Base-by-base conservation (phyloP, 129 eudicot genomes). In the Calendula officinalis region DNA sequence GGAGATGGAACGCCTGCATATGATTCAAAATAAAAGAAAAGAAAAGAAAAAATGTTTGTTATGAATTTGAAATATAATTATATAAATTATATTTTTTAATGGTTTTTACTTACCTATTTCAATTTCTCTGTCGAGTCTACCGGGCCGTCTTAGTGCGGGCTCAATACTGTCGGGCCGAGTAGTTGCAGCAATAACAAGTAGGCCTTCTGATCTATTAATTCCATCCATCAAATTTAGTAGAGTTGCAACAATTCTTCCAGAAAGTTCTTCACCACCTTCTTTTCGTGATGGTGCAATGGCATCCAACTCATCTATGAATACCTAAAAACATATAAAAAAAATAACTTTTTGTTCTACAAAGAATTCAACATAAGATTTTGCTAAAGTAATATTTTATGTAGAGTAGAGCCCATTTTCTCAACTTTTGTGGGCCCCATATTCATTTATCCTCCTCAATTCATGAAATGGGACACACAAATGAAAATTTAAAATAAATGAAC, bases 201-300 rank as follows among this genome's bases (percentile, higher is more conserved):
- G 14, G 22, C 97, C 94, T 68, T 94, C 81, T 10, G 77, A 62
- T 59, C 86, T 77, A 45, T 80, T 76, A 8, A 94, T 76, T 30
- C 99, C 99, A 80, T 94, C 99, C 97, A 94, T 94, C 67, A 88
- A 81, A 80, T 79, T 86, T 15, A 94, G 70, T 78, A 94, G 58
- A 6, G 99, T 86, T 60, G 97, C 99, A 67, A 94, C 97, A 76
- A 94, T 82, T 71, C 99, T 86, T 53, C 82, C 89, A 9, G 96
- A 88, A 16, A 94, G 92, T 48, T 83, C 99, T 64, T 89, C 97
- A 71, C 95, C 95, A 12, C 95, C 99, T 45, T 94, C 90, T 68
- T 85, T 94, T 35, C 96, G 81, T 44, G 99, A 89, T 60, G 99
- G 99, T 58, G 99, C 99, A 61, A 94, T 88, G 59, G 99, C 87